Conservation (phyloP, 495 filamentous ascomycete species). For the Venustampulla echinocandica region DNA sequence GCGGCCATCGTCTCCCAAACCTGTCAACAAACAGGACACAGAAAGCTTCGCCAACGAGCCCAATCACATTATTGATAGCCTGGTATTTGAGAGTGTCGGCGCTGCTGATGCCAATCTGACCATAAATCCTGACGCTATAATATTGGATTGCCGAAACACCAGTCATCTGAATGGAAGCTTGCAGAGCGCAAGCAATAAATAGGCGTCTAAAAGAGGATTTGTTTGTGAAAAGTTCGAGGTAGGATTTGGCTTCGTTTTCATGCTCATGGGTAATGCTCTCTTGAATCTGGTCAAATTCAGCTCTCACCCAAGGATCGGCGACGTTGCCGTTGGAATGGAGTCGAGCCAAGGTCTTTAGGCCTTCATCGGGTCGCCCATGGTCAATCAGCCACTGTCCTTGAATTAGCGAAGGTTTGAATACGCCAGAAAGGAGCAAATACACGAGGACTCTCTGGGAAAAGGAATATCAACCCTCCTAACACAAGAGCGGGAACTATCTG, state of each 20-base stretch:
- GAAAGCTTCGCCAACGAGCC: constrained; percentile 52
- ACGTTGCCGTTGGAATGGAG: constrained; percentile 51
- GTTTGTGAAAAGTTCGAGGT: constrained; percentile 55
- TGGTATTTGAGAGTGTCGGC: constrained; percentile 62
- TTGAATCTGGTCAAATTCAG: constrained; percentile 59
- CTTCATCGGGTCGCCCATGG: constrained; percentile 41
- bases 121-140: constrained; percentile 57
- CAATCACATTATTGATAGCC: constrained; percentile 60
- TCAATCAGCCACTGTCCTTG: constrained; percentile 58
- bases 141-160: constrained; percentile 69
- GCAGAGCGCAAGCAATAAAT: constrained; percentile 57
- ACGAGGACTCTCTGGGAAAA: constrained; percentile 48
- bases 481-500: constrained; percentile 49
- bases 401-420: constrained; percentile 12
- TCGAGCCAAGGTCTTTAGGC: constrained; percentile 46
- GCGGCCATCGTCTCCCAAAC: constrained; percentile 53
- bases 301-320: constrained; percentile 52
- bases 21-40: constrained; percentile 62
- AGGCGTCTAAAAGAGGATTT: constrained; percentile 58
- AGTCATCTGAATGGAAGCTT: constrained; percentile 65
- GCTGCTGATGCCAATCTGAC: constrained; percentile 56
- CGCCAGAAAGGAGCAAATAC: constrained; percentile 4
- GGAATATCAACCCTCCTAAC: constrained; percentile 41
- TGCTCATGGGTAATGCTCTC: constrained; percentile 46
- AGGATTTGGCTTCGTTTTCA: constrained; percentile 62